Evolutionary conservation across 306 rosid species (phyloP).

Genomic region (Cucumis hystrix): DNA sequence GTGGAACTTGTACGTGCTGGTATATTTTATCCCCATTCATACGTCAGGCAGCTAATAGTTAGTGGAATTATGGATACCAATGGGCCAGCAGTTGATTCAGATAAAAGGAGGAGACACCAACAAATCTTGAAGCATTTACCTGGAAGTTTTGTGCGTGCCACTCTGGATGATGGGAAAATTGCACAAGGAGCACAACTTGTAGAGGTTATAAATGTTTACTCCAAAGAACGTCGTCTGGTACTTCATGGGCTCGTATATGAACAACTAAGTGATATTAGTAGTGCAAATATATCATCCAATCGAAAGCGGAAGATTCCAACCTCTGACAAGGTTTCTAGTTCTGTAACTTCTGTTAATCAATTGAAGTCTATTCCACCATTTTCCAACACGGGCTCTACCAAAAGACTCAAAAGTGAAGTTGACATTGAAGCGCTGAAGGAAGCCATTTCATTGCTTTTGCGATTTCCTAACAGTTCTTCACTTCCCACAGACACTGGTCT

Average conservation of each 20-base stretch:
- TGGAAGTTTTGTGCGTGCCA: constrained; percentile 38
- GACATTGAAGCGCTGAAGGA: constrained; percentile 62
- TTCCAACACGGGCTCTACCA: constrained; percentile 20
- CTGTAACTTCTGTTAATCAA: constrained; percentile 29
- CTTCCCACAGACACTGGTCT: constrained; percentile 25
- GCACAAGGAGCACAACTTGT: constrained; percentile 42
- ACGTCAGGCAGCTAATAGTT: constrained; percentile 84
- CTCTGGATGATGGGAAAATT: constrained; percentile 54
- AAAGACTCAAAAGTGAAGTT: constrained; percentile 31
- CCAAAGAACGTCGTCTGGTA: constrained; percentile 65
- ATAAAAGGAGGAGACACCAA: constrained; percentile 55
- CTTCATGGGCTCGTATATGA: constrained; percentile 35
- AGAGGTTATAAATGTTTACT: constrained; percentile 53
- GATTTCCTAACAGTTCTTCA: constrained; percentile 37
- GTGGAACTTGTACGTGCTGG: constrained; percentile 71
- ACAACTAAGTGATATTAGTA: constrained; percentile 18
- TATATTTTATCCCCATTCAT: constrained; percentile 69
- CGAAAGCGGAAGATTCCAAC: constrained; percentile 29
- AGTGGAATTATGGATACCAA: constrained; percentile 76
- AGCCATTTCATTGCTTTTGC: constrained; percentile 49
- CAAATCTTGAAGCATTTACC: constrained; percentile 65
- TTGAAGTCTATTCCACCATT: constrained; percentile 27
- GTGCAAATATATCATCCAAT: constrained; percentile 16
- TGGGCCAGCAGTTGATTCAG: constrained; percentile 38
- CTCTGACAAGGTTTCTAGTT: constrained; percentile 40